phyloP scores from a whole-genome alignment of 768 basidiomycete species.

The Calocybe indica region DNA sequence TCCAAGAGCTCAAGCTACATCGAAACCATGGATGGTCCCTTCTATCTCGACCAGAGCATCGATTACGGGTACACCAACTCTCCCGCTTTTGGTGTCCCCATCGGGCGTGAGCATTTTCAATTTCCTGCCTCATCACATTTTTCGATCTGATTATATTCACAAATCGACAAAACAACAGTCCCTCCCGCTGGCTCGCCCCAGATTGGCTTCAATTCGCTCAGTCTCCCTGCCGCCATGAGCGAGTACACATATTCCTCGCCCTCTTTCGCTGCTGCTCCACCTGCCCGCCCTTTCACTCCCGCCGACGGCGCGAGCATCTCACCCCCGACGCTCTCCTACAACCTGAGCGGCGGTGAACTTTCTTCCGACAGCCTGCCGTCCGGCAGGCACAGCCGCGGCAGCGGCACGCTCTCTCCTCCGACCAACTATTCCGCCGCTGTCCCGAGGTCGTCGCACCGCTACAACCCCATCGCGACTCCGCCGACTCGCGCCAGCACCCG shows the following conservation, averaged over 20 bases:
- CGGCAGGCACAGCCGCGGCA: constrained; percentile 64
- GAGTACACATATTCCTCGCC: constrained; percentile 53
- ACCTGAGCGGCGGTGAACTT: constrained; percentile 62
- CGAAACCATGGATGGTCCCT: constrained; percentile 39
- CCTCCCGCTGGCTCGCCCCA: constrained; percentile 52
- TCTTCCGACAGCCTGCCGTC: constrained; percentile 69
- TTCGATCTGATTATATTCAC: not conserved
- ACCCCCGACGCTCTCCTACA: constrained; percentile 64
- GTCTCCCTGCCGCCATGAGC: constrained; percentile 46
- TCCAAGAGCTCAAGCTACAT: constrained; percentile 44
- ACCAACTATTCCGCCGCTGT: constrained; percentile 48
- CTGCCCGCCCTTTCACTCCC: constrained; percentile 66
- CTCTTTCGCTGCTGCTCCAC: constrained; percentile 45
- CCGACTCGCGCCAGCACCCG: constrained; percentile 50
- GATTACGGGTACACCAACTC: constrained; percentile 68
- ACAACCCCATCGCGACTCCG: constrained; percentile 64
- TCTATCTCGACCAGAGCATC: constrained; percentile 45
- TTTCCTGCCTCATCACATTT: not conserved
- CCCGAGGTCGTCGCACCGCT: constrained; percentile 65
- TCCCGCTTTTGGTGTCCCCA: constrained; percentile 52
- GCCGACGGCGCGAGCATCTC: constrained; percentile 57
- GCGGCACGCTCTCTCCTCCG: constrained; percentile 49
- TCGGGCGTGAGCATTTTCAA: constrained; percentile 48
- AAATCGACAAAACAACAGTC: constrained; percentile 27
- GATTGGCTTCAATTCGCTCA: constrained; percentile 58